Conservation (phyloP, 331 rosid species). For the Rhamnella rubrinervis region DNA sequence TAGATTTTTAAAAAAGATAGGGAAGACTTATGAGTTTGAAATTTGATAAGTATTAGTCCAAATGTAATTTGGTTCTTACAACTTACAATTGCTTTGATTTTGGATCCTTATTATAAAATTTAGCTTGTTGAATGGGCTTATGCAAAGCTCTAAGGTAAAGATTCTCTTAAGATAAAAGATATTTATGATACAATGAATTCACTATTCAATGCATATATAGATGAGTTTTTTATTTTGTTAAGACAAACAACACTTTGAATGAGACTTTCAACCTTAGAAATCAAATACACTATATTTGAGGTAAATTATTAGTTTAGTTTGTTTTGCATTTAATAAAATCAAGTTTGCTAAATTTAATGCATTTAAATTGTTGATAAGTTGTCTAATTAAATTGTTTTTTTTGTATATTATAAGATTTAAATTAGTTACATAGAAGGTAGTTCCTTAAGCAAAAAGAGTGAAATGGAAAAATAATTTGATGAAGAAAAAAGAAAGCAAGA, state of each 20-base stretch:
- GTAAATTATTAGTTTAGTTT: too few relatives aligned
- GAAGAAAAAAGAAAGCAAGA: not conserved
- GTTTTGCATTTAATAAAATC: too few relatives aligned
- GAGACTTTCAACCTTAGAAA: not conserved
- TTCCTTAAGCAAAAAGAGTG: not conserved
- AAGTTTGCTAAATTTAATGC: too few relatives aligned
- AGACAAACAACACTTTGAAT: too few relatives aligned
- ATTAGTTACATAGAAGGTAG: too few relatives aligned
- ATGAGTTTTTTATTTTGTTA: not conserved
- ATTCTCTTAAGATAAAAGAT: not conserved
- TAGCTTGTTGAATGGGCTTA: not conserved
- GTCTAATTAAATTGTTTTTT: too few relatives aligned
- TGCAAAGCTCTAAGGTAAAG: not conserved
- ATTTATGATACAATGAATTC: not conserved
- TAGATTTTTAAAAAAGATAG: not conserved
- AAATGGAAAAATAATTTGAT: not conserved
- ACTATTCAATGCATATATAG: not conserved
- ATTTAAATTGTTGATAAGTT: too few relatives aligned
- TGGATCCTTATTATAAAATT: too few relatives aligned
- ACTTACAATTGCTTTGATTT: not conserved
- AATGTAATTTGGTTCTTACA: not conserved
- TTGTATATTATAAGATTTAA: not conserved
- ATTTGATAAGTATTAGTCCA: not conserved
- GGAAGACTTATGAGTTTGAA: not conserved
- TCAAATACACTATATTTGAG: not conserved